Evolutionary conservation across 2,329 filamentous ascomycete genomes (phyloP), one percentile per base, ranked within the genome.

Genomic region (Claviceps maximensis): DNA sequence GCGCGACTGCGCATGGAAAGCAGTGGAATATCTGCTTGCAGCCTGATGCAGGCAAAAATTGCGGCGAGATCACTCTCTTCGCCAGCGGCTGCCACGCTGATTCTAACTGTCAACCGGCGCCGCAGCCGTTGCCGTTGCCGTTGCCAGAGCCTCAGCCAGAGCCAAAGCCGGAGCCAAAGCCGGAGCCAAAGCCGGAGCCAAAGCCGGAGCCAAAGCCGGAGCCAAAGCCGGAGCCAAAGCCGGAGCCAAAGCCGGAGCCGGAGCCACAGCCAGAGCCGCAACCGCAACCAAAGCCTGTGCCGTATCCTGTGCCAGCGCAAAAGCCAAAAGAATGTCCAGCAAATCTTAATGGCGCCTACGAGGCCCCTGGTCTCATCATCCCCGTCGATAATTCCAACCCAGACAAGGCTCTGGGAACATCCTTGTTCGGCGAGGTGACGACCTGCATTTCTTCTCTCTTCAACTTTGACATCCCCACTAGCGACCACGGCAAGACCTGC

Each of bases 401-500:
- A 0, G 65, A 75, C 62, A 71, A 67, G 4, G 69, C 76, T 0
- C 67, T 68, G 45, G 80, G 81, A 8, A 79, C 75, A 2, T 73
- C 72, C 1, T 76, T 71, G 67, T 75, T 77, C 57, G 82, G 80
- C 51, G 73, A 74, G 12, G 70, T 84, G 40, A 77, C 75, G 13
- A 65, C 71, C 19, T 71, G 69, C 53, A 65, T 77, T 49, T 77
- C 76, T 10, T 76, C 77, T 13, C 76, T 86, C 61, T 86, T 83
- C 75, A 84, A 84, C 70, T 87, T 87, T 67, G 80, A 84, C 61
- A 77, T 87, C 45, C 78, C 77, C 1, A 56, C 65, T 4, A 65
- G 67, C 5, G 74, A 79, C 59, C 59, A 69, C 9, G 79, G 77
- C 58, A 78, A 79, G 67, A 78, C 69, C 7, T 87, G 83, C 69